Evolutionary conservation across 1,139 yeast genomes (phyloP), one percentile per base, ranked within the genome.

Genomic region (Tardiomyces digboiensis): DNA sequence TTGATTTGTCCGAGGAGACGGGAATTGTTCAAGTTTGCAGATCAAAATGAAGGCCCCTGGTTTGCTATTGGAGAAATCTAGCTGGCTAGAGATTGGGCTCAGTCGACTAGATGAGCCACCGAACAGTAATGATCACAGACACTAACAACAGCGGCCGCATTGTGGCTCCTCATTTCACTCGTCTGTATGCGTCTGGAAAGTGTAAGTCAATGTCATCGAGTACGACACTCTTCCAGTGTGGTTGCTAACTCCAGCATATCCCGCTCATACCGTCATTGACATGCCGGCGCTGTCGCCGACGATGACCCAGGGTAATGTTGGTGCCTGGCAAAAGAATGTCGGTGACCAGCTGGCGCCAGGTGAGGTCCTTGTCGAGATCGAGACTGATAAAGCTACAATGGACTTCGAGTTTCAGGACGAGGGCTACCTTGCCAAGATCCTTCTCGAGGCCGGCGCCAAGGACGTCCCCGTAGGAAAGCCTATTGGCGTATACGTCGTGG

Each of bases 401-500:
- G 99, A 93, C 70, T 91, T 88, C 60, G 99, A 91, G 70, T 91
- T 91, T 74, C 97, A 89, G 72, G 99, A 93, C 58, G 99, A 93
- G 48, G 99, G 98, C 48, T 88, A 64, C 71, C 73, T 91, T 61
- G 97, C 98, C 54, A 86, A 91, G 74, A 81, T 88, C 56, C 73
- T 93, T 56, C 75, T 88, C 52, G 88, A 78, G 33, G 89, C 81
- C 52, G 97, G 97, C 44, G 68, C 95, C 49, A 81, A 87, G 67
- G 96, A 91, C 59, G 72, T 93, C 46, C 88, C 94, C 42, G 95
- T 91, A 44, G 95, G 95, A 57, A 79, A 82, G 68, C 97, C 98
- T 60, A 85, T 93, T 65, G 98, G 96, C 52, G 96, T 91, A 40
- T 89, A 84, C 62, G 98, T 91, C 44, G 97, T 91, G 69, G 87